Evolutionary conservation across 2,329 filamentous ascomycete species (phyloP), one percentile per base, ranked within the genome.

Genomic region (Cytospora piceicola): DNA sequence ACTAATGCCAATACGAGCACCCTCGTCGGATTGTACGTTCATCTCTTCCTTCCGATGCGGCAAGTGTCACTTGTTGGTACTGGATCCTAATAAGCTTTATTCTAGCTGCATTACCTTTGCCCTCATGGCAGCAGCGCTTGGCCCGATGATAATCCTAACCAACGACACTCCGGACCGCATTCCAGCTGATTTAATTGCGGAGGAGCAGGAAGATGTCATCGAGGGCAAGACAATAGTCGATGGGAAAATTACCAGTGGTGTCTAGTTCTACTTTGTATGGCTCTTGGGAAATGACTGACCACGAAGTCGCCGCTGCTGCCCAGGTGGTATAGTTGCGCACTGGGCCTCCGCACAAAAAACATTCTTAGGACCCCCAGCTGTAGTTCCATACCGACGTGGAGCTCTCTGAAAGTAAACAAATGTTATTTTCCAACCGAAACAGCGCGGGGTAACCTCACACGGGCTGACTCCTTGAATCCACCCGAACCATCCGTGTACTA

Each of bases 131-230:
- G 74, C 71, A 36, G 71, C 76, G 15, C 36, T 78, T 17, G 64
- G 71, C 1, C 77, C 77, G 2, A 79, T 79, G 77, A 71, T 76
- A 5, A 68, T 77, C 60, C 69, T 79, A 15, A 77, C 78, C 15
- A 79, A 79, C 65, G 70, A 74, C 20, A 79, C 77, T 4, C 77
- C 77, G 7, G 76, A 79, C 49, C 72, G 70, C 1, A 79, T 79
- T 52, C 77, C 77, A 1, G 77, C 77, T 4, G 77, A 79, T 64
- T 70, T 78, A 12, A 75, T 79, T 58, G 71, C 74, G 2, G 76
- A 77, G 61, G 69, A 75, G 67, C 73, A 75, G 46, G 70, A 73
- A 29, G 39, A 17, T 24, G 39, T 53, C 6, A 51, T 56, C 2
- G 62, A 60, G 55, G 62, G 51, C 57, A 71, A 24, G 32, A 69